Conservation (phyloP, 2,329 filamentous ascomycete species). For the Bipolaris sorokiniana region DNA sequence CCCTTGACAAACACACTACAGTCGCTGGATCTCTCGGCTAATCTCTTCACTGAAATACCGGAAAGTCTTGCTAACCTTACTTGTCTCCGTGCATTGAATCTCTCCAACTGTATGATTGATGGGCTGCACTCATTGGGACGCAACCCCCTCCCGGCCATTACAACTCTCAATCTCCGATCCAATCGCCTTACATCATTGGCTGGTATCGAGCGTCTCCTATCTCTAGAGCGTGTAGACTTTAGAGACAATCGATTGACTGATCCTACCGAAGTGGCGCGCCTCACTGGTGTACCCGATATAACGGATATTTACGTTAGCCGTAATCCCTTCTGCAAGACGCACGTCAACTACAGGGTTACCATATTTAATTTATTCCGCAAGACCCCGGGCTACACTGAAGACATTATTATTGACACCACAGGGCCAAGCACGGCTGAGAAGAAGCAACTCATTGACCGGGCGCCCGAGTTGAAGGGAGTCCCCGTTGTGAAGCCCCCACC, state of each 20-base stretch:
- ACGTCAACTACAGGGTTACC: constrained; percentile 81
- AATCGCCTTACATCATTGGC: constrained; percentile 88
- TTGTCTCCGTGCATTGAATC: constrained; percentile 86
- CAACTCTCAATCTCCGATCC: constrained; percentile 85
- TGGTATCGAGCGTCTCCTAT: constrained; percentile 86
- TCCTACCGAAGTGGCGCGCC: constrained; percentile 83
- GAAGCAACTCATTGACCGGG: constrained; percentile 82
- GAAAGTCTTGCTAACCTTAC: constrained; percentile 87
- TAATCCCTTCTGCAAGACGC: constrained; percentile 89
- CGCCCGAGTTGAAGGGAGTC: constrained; percentile 74
- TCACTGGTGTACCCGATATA: constrained; percentile 90
- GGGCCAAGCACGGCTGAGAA: constrained; percentile 85
- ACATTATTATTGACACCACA: constrained; percentile 85
- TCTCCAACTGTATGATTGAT: constrained; percentile 98
- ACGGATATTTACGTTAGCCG: constrained; percentile 90
- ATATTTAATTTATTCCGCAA: constrained; percentile 97
- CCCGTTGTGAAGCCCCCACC: constrained; percentile 76
- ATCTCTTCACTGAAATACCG: constrained; percentile 92
- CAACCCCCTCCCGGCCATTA: constrained; percentile 90
- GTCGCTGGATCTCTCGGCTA: constrained; percentile 89
- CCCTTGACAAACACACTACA: constrained; percentile 87
- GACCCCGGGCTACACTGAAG: constrained; percentile 87
- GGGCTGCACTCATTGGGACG: constrained; percentile 85
- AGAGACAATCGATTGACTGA: constrained; percentile 91
- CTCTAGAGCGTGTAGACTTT: constrained; percentile 87